These are phyloP conservation scores for Melanomma pulvis-pyrius DNA, from an alignment of 495 filamentous ascomycete genomes.

Conservation along the genomic window DNA sequence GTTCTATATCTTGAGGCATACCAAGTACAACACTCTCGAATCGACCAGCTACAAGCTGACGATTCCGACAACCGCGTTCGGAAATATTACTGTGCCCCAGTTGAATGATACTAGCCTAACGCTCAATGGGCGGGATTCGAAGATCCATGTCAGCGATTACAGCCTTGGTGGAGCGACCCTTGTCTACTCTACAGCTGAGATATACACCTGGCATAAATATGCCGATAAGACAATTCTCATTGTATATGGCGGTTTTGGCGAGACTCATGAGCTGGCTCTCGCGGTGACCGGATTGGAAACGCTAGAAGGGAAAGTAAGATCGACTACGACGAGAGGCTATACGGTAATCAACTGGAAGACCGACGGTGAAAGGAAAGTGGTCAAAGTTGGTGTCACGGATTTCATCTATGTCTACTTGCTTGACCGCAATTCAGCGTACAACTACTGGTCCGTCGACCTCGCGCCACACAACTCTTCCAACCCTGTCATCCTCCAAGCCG, in stretches of 20 bases:
- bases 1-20: conserved; percentile 69
- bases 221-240: conserved; percentile 64
- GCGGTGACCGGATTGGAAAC: conserved; percentile 43
- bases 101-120: conserved; percentile 59
- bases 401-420: conserved; percentile 59
- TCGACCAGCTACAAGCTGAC: conserved; percentile 64
- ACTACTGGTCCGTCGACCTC: conserved; percentile 68
- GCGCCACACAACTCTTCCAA: conserved; percentile 41
- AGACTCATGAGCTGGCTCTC: conserved; percentile 70
- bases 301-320: conserved; percentile 57
- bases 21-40: conserved; percentile 58
- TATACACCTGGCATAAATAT: conserved; percentile 53
- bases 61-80: conserved; percentile 49
- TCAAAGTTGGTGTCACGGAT: conserved; percentile 54
- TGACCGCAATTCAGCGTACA: conserved; percentile 71
- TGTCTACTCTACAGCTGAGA: conserved; percentile 74
- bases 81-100: conserved; percentile 65
- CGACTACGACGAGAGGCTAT: conserved; percentile 44
- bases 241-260: conserved; percentile 69
- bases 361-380: conserved; percentile 54
- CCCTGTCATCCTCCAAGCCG: conserved; percentile 63
- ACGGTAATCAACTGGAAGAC: conserved; percentile 61
- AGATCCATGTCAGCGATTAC: conserved; percentile 76
- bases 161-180: conserved; percentile 63
- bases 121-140: conserved; percentile 73